Conservation (phyloP, 345 rosid genomes). For the Bruguiera sexangula region DNA sequence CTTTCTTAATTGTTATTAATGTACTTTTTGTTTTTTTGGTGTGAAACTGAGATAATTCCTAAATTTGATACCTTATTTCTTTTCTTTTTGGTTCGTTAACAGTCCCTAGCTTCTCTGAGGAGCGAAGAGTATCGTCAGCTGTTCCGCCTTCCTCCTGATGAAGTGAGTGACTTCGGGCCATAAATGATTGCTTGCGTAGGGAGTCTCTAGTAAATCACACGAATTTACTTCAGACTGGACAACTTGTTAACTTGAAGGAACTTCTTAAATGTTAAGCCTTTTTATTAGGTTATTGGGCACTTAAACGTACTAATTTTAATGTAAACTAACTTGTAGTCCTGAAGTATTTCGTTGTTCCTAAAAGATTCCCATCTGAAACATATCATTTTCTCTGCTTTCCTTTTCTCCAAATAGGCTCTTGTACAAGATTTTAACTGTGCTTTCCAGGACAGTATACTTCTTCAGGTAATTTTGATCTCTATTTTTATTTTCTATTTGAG, state of each 20-base stretch:
- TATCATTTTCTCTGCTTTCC: constrained; percentile 2
- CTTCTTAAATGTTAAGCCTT: no score
- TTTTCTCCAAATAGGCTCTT: constrained; percentile 47
- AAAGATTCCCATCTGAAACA: neutral
- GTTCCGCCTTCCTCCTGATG: constrained; percentile 78
- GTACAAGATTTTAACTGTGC: constrained; percentile 97
- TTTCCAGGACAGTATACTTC: constrained; percentile 85
- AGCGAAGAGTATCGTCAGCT: constrained; percentile 86
- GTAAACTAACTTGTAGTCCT: no score
- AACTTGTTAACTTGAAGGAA: no score
- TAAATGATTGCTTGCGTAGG: neutral
- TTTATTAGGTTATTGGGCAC: no score
- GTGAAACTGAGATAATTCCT: neutral
- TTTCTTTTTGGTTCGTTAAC: constrained; percentile 12
- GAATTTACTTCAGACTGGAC: no score
- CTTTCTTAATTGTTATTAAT: no score
- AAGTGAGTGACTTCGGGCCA: constrained; percentile 43
- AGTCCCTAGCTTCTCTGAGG: constrained; percentile 49
- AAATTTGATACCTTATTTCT: neutral
- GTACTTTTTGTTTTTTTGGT: no score
- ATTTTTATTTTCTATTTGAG: neutral
- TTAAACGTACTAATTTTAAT: no score
- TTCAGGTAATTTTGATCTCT: constrained; percentile 54
- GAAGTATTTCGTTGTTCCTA: neutral
- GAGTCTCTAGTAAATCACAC: neutral